A percentile compares a stretch with the other conserved stretches of the same genome.
Conservation (phyloP, 140 eudicot genomes). For the Stevia rebaudiana region DNA sequence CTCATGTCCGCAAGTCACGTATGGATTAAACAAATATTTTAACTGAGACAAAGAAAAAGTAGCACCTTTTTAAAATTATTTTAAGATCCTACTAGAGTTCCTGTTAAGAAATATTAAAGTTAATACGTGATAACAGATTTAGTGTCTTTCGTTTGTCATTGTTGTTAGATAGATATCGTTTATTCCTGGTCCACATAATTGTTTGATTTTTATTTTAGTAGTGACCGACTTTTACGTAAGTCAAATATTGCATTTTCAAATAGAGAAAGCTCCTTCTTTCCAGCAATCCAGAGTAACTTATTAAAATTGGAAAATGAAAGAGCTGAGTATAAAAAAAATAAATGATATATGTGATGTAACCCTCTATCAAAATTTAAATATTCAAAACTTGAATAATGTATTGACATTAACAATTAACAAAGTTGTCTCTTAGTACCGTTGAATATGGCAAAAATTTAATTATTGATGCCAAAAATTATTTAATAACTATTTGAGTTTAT, state of each 20-base stretch:
- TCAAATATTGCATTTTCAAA: slow-evolving; percentile 4
- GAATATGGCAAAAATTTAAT: neutral
- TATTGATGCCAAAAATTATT: neutral
- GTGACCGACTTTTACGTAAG: neutral
- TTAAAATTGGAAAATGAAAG: neutral
- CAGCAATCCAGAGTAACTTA: no score
- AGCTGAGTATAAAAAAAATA: neutral
- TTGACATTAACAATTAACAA: neutral
- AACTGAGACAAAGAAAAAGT: neutral
- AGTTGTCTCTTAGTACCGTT: neutral
- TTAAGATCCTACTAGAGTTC: neutral
- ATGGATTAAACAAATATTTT: neutral
- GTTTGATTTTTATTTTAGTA: neutral
- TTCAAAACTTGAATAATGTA: neutral
- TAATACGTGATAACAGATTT: no score
- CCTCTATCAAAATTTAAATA: neutral
- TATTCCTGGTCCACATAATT: neutral
- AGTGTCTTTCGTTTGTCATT: neutral
- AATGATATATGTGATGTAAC: neutral
- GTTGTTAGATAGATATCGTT: neutral
- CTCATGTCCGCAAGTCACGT: neutral
- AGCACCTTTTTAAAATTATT: neutral
- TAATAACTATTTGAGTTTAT: neutral
- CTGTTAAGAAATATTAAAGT: no score
- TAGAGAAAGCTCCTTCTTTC: neutral